These are phyloP conservation scores for Cicer bijugum DNA, from an alignment of 306 rosid species.

Conservation along the genomic window DNA sequence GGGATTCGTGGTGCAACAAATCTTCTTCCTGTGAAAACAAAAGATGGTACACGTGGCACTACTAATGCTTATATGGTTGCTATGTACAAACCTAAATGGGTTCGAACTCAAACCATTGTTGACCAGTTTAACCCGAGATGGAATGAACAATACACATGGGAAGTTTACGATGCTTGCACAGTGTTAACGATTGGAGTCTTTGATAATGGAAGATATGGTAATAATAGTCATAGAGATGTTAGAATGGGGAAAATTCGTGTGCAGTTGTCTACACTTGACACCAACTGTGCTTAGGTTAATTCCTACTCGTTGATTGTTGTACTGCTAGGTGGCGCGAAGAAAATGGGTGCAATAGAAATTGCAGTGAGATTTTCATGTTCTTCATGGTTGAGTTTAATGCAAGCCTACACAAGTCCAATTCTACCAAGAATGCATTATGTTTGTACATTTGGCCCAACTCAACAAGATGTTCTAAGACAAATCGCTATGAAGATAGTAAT, in stretches of 20 bases:
- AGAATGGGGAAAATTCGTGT: conserved; percentile 73
- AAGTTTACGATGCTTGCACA: conserved; percentile 81
- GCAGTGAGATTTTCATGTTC: conserved; percentile 76
- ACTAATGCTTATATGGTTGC: conserved; percentile 79
- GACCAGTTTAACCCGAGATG: conserved; percentile 83
- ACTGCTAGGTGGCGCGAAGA: conserved; percentile 77
- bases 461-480: conserved; percentile 76
- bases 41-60: conserved; percentile 72
- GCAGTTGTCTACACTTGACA: conserved; percentile 71
- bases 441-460: conserved; percentile 76
- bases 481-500: conserved; percentile 80
- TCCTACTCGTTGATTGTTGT: conserved; percentile 67
- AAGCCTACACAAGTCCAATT: conserved; percentile 72
- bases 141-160: conserved; percentile 96
- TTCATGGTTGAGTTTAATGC: conserved; percentile 74
- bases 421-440: conserved; percentile 88
- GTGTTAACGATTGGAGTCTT: conserved; percentile 70
- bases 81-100: conserved; percentile 86
- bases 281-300: conserved; percentile 62
- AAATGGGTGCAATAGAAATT: conserved; percentile 87
- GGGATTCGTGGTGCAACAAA: conserved; percentile 82
- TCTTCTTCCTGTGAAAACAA: conserved; percentile 73
- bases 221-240: conserved; percentile 52
- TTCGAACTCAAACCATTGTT: conserved; percentile 72
- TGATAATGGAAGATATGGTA: conserved; percentile 75